Evolutionary conservation across 163 green algal species (phyloP), one percentile per base, ranked within the genome.

Genomic region (Chloromonas sp.): DNA sequence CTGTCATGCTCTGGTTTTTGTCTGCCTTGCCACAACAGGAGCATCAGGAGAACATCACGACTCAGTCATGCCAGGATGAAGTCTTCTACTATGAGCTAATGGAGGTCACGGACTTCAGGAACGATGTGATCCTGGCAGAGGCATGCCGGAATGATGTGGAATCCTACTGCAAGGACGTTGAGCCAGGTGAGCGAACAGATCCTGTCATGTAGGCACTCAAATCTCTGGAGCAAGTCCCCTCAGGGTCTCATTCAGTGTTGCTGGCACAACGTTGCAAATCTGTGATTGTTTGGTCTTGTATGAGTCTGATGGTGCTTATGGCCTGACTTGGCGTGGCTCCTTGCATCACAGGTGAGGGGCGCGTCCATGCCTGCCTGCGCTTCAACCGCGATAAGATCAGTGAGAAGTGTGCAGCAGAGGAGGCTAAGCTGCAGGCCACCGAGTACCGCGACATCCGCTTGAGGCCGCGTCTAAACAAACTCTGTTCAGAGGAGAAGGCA

Each of bases 41-140:
- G 61, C 94, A 96, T 71, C 87, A 92, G 77, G 92, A 93, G 58
- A 94, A 96, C 85, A 93, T 96, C 82, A 93, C 88, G 57, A 91
- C 58, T 71, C 79, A 90, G 81, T 88, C 87, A 5, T 96, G 93
- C 85, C 84, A 90, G 81, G 91, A 90, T 8, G 88, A 90, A 81
- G 88, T 90, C 0, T 90, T 90, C 81, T 92, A 90, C 78, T 92
- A 87, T 84, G 86, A 95, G 87, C 92, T 94, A n/a, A 92, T 95
- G 90, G 91, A 98, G 89, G 93, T 95, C 8, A 89, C 81, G n/a
- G 93, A 97, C 85, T 94, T 94, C 91, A 86, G 92, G 0, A 95
- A 94, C 70, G 91, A 96, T 60, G 89, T 94, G 8, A 92, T 94
- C 14, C 87, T 96, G 84, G 91, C 90, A 0, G 91, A 94, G 82